Base-by-base conservation (phyloP, 306 rosid genomes). In the Casuarina glauca region DNA sequence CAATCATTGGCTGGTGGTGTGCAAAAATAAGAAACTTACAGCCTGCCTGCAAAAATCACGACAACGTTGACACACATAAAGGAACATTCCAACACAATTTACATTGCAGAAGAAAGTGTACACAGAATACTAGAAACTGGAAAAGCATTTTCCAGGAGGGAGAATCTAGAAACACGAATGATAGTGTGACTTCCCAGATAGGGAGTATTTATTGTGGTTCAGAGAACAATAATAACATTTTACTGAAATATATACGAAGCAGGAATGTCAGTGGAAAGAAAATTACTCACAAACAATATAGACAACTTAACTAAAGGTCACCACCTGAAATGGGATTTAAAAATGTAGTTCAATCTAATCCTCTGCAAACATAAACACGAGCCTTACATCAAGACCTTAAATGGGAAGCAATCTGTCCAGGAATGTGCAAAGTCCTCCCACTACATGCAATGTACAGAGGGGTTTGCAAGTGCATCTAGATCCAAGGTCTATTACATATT, bases 11-110 rank as follows among this genome's bases (percentile, higher is more conserved):
- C 74, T 82, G 97, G 87, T 92, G 98, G 75, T 93, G 93, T 52
- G 98, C 98, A 87, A 95, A 95, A 78, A 95, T 87, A 70, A 95
- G 93, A 85, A 95, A 95, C 90, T 95, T 95, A 88, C 97, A 92
- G 78, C 97, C 96, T 79, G 97, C 98, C 97, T 94, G 87, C 82
- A 84, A 81, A 69, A 70, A 84, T 73, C 61, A 73, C 54, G 70
- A 70, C 63, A 75, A 69, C 64, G 69, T 74, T 44, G 38, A 77
- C 62, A 71, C 54, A 78, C 57, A 26, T 19, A 35, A 19, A 60
- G 43, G 64, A 76, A 74, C 61, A 54, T 42, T 71, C 66, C 55
- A 80, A 53, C 71, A 58, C 51, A 74, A 64, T 80, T 45, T 45
- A 74, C 45, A 50, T 36, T 6, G 54, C 26, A 72, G 16, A 68